A percentile compares a stretch with the other conserved stretches of the same genome.
These are phyloP conservation scores for Aspergillus nomiae DNA, from an alignment of 2,329 filamentous ascomycete species.

Conservation along the genomic window DNA sequence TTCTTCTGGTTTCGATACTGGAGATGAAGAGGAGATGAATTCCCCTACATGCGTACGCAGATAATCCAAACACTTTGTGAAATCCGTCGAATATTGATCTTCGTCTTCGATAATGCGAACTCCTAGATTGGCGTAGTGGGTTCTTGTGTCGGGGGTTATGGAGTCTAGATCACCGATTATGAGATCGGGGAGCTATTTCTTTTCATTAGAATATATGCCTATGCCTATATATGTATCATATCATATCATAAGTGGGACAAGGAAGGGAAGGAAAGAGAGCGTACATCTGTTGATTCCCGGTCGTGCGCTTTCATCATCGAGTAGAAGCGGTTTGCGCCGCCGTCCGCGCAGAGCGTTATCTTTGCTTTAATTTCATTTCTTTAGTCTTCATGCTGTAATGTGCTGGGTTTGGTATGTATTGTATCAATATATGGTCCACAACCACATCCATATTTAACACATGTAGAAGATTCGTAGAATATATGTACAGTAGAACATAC, in stretches of 20 bases:
- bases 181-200: constrained; percentile 58
- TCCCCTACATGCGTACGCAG: constrained; percentile 46
- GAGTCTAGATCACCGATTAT: constrained; percentile 95
- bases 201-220: not conserved
- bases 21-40: constrained; percentile 21
- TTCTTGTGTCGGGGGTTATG: constrained; percentile 60
- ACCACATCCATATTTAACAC: too few relatives aligned
- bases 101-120: constrained; percentile 68
- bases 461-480: too few relatives aligned
- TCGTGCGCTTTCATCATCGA: constrained; percentile 46
- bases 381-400: not conserved
- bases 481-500: constrained; percentile 22
- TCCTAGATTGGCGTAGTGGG: constrained; percentile 65
- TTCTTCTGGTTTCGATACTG: constrained; percentile 7
- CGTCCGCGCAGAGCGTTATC: constrained; percentile 81
- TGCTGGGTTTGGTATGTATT: too few relatives aligned
- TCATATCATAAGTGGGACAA: not conserved
- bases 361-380: constrained; percentile 50
- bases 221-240: constrained; percentile 5
- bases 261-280: constrained; percentile 7
- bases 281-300: constrained; percentile 35
- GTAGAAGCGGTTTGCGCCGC: constrained; percentile 78
- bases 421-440: too few relatives aligned
- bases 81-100: constrained; percentile 91
- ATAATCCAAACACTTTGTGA: constrained; percentile 75